These are phyloP conservation scores for Apiosordaria backusii DNA, from an alignment of 495 filamentous ascomycete genomes.

Conservation along the genomic window DNA sequence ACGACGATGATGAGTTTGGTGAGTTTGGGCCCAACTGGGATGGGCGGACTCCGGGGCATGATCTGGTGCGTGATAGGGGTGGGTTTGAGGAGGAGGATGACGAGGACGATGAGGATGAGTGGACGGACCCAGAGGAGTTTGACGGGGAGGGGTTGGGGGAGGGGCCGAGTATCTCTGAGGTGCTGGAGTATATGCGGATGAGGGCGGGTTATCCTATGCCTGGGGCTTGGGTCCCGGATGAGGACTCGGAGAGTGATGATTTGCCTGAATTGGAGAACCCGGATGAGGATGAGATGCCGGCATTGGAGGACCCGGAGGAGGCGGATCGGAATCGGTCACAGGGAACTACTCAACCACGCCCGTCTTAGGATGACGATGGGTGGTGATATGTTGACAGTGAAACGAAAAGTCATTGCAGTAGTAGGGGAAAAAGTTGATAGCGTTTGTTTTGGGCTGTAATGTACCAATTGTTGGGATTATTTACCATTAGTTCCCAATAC, in stretches of 20 bases:
- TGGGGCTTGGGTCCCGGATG: conserved; percentile 5
- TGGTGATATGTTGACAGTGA: no score
- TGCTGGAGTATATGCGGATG: not conserved
- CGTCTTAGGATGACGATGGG: no score
- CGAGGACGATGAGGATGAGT: conserved; percentile 5
- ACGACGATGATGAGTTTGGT: conserved; percentile 1
- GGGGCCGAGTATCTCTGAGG: not conserved
- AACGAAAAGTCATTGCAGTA: no score
- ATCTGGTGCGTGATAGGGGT: not conserved
- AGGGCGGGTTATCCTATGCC: not conserved
- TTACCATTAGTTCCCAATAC: no score
- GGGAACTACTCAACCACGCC: no score
- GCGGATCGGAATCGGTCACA: not conserved
- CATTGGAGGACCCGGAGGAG: conserved; percentile 7
- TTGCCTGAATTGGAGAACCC: conserved; percentile 1
- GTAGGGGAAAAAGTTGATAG: no score
- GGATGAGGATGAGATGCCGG: conserved; percentile 13
- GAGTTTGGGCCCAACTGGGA: not conserved
- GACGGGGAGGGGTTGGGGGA: not conserved
- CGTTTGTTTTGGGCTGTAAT: no score
- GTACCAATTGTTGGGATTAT: no score
- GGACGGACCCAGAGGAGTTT: not conserved
- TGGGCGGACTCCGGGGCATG: not conserved
- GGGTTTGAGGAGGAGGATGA: conserved; percentile 29
- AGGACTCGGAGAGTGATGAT: conserved; percentile 11